Evolutionary conservation across 2,329 filamentous ascomycete species (phyloP).

Genomic region (Fusarium sp.): DNA sequence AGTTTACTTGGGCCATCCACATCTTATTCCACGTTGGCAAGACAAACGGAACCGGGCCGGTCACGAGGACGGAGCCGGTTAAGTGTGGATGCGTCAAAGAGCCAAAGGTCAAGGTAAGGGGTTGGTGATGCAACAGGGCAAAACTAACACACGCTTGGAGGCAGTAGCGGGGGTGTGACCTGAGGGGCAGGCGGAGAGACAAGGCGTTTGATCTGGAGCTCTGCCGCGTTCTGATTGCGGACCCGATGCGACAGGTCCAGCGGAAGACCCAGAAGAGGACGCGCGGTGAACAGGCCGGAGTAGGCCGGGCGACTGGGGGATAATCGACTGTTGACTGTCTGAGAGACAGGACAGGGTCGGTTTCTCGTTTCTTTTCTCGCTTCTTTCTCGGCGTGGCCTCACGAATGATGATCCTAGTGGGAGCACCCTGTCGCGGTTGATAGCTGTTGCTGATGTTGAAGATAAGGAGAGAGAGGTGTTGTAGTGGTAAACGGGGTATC

Average conservation of each 20-base stretch:
- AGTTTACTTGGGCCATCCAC: slow-evolving; percentile 4
- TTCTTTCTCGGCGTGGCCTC: slow-evolving; percentile 7
- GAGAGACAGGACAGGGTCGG: slow-evolving; percentile 10
- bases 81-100: slow-evolving; percentile 15
- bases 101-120: slow-evolving; percentile 22
- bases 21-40: not conserved
- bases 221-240: slow-evolving; percentile 23
- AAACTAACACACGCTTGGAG: slow-evolving; percentile 17
- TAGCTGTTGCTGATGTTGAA: not conserved
- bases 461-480: not conserved
- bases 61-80: slow-evolving; percentile 36
- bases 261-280: slow-evolving; percentile 29
- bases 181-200: slow-evolving; percentile 35
- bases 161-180: slow-evolving; percentile 24
- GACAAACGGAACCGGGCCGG: slow-evolving; percentile 39
- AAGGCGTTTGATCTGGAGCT: slow-evolving; percentile 14
- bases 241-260: slow-evolving; percentile 33
- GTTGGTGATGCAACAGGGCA: slow-evolving; percentile 16
- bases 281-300: slow-evolving; percentile 38
- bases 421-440: not conserved
- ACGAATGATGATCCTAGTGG: not conserved
- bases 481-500: not conserved
- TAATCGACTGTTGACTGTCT: slow-evolving; percentile 18
- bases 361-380: slow-evolving; percentile 15
- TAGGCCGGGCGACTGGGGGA: slow-evolving; percentile 34